phyloP scores from a whole-genome alignment of 2,329 filamentous ascomycete species.

The Peltaster fructicola region DNA sequence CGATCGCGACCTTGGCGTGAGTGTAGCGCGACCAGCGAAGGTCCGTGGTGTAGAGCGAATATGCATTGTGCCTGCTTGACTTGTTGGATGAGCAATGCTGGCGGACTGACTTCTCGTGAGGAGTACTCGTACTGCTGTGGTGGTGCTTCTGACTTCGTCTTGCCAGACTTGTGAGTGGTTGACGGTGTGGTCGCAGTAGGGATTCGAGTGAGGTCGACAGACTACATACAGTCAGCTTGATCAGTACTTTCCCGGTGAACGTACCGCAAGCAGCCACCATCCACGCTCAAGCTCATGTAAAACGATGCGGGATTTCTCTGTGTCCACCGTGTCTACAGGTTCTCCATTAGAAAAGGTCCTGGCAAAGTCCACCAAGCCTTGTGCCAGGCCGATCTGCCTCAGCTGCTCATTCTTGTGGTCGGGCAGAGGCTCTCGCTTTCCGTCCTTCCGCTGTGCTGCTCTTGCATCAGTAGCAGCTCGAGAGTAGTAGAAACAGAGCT shows the following conservation, averaged over 20 bases:
- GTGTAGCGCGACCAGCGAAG: conserved; percentile 54
- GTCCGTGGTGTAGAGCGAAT: conserved; percentile 76
- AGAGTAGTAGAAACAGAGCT: conserved; percentile 88
- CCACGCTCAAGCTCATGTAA: conserved; percentile 72
- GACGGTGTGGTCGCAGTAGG: conserved; percentile 29
- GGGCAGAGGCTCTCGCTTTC: conserved; percentile 39
- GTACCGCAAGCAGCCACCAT: conserved; percentile 90
- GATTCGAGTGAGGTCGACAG: conserved; percentile 63
- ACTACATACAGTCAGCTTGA: conserved; percentile 29
- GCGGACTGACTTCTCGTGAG: conserved; percentile 72
- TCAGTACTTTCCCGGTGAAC: conserved; percentile 19
- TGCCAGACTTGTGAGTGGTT: conserved; percentile 8
- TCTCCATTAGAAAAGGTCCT: conserved; percentile 66
- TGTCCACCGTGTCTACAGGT: conserved; percentile 72
- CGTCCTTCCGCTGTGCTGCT: conserved; percentile 6
- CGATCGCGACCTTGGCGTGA: conserved; percentile 44
- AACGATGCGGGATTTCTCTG: conserved; percentile 70
- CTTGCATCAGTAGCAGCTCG: conserved; percentile 15
- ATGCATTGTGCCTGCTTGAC: conserved; percentile 64
- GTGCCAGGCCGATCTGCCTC: conserved; percentile 84
- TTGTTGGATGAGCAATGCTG: conserved; percentile 60
- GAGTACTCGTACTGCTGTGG: conserved; percentile 55
- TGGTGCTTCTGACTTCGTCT: conserved; percentile 6
- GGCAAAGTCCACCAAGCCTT: conserved; percentile 90
- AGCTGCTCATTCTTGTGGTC: conserved; percentile 76